A percentile compares a stretch with the other conserved stretches of the same genome.
Evolutionary conservation across 306 rosid species (phyloP).

Genomic region (Cucurbita pepo): DNA sequence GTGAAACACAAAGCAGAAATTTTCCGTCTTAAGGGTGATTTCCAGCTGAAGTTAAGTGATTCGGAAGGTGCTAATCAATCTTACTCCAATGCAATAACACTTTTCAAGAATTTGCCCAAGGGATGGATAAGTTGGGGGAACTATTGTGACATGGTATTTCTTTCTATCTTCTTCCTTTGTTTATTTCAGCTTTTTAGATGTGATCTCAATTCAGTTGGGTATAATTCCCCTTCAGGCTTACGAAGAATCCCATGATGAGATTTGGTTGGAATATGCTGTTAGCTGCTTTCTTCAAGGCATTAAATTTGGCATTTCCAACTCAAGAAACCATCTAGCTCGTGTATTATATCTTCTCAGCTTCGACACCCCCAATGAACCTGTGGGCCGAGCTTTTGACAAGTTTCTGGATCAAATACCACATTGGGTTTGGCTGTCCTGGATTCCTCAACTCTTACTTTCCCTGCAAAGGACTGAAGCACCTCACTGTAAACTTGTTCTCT

Average conservation of each 20-base stretch:
- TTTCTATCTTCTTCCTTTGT: conserved; percentile 7
- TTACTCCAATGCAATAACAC: conserved; percentile 75
- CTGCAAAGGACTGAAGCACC: conserved; percentile 95
- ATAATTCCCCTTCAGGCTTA: conserved; percentile 47
- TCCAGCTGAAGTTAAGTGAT: conserved; percentile 64
- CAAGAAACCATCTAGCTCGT: conserved; percentile 97
- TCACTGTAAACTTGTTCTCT: conserved; percentile 88
- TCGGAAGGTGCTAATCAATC: conserved; percentile 63
- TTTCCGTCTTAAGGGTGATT: conserved; percentile 80
- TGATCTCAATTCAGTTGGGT: conserved; percentile 6
- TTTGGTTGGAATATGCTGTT: conserved; percentile 94
- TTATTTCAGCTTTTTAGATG: conserved; percentile 6
- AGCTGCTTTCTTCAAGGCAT: conserved; percentile 96
- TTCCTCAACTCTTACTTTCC: conserved; percentile 94
- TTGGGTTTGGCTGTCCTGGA: conserved; percentile 99
- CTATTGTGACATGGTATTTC: conserved; percentile 82
- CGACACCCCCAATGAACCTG: conserved; percentile 79
- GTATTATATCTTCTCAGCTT: conserved; percentile 96
- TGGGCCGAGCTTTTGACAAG: conserved; percentile 89
- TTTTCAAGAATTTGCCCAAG: conserved; percentile 83
- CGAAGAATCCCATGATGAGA: conserved; percentile 74
- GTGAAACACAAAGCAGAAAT: conserved; percentile 90
- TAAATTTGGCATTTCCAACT: conserved; percentile 77
- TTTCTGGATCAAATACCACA: conserved; percentile 84
- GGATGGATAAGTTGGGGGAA: conserved; percentile 99